Evolutionary conservation across 2,329 filamentous ascomycete species (phyloP).

Genomic region (Chaetomium sp.): DNA sequence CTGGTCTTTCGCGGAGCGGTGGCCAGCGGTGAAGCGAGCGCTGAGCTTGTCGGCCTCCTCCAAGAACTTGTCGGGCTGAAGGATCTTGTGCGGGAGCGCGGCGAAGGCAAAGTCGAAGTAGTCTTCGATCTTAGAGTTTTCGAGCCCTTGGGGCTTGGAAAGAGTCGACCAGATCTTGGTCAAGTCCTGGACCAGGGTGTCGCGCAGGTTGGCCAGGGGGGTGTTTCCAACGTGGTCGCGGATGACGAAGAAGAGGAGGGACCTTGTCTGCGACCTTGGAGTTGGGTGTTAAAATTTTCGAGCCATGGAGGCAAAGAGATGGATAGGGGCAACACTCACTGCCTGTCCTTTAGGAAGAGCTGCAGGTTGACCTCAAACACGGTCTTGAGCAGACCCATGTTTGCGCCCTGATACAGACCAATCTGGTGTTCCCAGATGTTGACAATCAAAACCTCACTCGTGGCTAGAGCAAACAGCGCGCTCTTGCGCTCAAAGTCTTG

Average conservation of each 20-base stretch:
- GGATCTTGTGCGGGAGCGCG: slow-evolving; percentile 92
- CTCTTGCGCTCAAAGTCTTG: slow-evolving; percentile 99
- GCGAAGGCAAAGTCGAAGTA: slow-evolving; percentile 99
- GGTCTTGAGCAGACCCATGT: slow-evolving; percentile 98
- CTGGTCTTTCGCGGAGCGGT: slow-evolving; percentile 73
- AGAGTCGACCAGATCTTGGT: slow-evolving; percentile 90
- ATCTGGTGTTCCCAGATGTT: slow-evolving; percentile 99
- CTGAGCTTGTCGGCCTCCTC: slow-evolving; percentile 79
- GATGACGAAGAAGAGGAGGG: slow-evolving; percentile 97
- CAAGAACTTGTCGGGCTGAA: slow-evolving; percentile 89
- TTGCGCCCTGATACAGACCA: slow-evolving; percentile 94
- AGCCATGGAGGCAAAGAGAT: too few relatives aligned
- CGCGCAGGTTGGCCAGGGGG: slow-evolving; percentile 84
- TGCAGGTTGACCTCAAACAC: slow-evolving; percentile 99
- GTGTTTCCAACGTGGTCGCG: slow-evolving; percentile 94
- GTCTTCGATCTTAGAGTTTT: slow-evolving; percentile 87
- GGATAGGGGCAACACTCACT: slow-evolving; percentile 56
- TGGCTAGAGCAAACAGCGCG: slow-evolving; percentile 93
- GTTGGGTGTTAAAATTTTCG: not conserved
- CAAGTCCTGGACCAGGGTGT: slow-evolving; percentile 87
- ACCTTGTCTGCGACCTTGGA: slow-evolving; percentile 76
- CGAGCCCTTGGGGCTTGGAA: slow-evolving; percentile 86
- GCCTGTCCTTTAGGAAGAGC: slow-evolving; percentile 92
- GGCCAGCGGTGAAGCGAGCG: slow-evolving; percentile 78
- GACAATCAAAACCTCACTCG: slow-evolving; percentile 95